Percentiles rank a stretch among this genome's conserved stretches.
Evolutionary conservation across 148 eudicot species (phyloP).

Genomic region (Vaccinium macrocarpon): DNA sequence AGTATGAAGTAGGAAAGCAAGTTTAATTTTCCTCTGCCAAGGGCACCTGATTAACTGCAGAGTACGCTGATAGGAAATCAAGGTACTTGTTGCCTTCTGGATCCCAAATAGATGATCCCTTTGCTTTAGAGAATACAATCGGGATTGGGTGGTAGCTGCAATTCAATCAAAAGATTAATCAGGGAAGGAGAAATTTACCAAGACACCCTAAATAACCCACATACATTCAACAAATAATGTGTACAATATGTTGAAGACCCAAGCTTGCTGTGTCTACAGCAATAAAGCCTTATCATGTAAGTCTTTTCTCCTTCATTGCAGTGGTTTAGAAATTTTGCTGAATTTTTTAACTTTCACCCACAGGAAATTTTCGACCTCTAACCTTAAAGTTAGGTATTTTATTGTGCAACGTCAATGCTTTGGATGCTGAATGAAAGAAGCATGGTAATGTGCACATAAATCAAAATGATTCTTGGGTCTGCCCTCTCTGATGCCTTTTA

Average conservation of each 20-base stretch:
- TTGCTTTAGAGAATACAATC: conserved; percentile 84
- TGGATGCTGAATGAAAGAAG: too few relatives aligned
- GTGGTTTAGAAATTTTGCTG: not conserved
- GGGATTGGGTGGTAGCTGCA: conserved; percentile 97
- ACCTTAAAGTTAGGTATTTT: not conserved
- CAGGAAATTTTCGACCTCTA: not conserved
- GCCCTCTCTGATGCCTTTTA: too few relatives aligned
- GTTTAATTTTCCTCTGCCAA: not conserved
- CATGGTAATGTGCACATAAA: too few relatives aligned
- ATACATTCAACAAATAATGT: not conserved
- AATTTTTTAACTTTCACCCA: not conserved
- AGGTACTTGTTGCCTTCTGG: conserved; percentile 97
- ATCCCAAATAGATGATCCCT: conserved; percentile 87
- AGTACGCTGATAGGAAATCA: conserved; percentile 94
- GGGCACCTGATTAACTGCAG: conserved; percentile 92
- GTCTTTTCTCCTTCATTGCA: not conserved
- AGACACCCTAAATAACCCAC: not conserved
- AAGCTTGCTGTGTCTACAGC: not conserved
- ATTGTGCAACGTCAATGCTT: too few relatives aligned
- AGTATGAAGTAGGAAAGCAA: not conserved
- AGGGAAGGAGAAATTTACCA: conserved; percentile 3
- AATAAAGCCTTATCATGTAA: not conserved
- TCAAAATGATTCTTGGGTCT: too few relatives aligned
- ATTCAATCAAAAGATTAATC: conserved; percentile 18
- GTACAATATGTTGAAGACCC: not conserved